phyloP scores from a whole-genome alignment of 1,284 basidiomycete species.

The Ganoderma boninense region DNA sequence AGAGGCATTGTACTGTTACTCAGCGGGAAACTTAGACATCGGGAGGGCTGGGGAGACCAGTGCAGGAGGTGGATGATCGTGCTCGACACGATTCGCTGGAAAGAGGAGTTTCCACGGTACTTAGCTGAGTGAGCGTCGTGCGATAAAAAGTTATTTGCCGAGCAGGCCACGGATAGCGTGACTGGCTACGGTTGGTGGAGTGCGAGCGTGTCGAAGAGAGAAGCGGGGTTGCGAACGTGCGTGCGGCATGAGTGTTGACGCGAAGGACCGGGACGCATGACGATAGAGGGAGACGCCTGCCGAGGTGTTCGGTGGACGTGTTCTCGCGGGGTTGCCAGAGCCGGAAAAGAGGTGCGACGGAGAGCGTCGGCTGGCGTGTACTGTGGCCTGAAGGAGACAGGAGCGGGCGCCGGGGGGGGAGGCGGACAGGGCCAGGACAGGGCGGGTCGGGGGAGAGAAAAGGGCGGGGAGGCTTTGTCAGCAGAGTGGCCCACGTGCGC shows the following conservation, averaged over 20 bases:
- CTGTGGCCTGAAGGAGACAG: not conserved
- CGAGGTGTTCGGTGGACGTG: not conserved
- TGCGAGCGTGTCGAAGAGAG: slow-evolving; percentile 26
- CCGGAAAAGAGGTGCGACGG: not conserved
- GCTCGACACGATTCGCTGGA: slow-evolving; percentile 34
- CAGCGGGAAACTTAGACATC: not conserved
- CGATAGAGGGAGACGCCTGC: not conserved
- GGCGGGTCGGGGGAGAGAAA: slow-evolving; percentile 7
- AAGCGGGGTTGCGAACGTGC: slow-evolving; percentile 34
- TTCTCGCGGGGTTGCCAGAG: slow-evolving; percentile 1
- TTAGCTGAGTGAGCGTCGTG: slow-evolving; percentile 20
- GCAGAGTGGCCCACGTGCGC: slow-evolving; percentile 32
- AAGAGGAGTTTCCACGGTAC: slow-evolving; percentile 23
- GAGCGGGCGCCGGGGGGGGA: not conserved
- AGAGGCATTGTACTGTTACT: not conserved
- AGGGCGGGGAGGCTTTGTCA: slow-evolving; percentile 28
- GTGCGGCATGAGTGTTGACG: slow-evolving; percentile 25
- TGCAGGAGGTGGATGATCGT: slow-evolving; percentile 27
- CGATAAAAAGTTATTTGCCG: slow-evolving; percentile 27
- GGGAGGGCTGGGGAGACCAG: not conserved
- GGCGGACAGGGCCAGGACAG: not conserved
- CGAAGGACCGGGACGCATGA: slow-evolving; percentile 10
- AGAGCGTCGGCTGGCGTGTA: not conserved
- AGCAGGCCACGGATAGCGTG: slow-evolving; percentile 19
- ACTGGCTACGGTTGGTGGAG: slow-evolving; percentile 13